Conservation (phyloP, 2,329 filamentous ascomycete species). For the Penicillium janthinellum region DNA sequence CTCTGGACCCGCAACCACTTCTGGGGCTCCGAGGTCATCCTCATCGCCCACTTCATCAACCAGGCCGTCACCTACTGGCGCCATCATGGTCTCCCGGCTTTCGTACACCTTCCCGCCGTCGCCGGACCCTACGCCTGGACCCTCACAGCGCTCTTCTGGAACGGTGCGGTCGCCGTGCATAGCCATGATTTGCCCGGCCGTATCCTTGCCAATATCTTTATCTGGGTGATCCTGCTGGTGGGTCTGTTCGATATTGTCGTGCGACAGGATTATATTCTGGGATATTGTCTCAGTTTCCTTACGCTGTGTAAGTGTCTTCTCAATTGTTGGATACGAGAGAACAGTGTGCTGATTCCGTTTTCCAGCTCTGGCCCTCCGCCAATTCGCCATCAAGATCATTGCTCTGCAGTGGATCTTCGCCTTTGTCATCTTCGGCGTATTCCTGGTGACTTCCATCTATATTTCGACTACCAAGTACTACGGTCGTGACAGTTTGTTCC, state of each 20-base stretch:
- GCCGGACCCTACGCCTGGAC: conserved; percentile 83
- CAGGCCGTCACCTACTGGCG: conserved; percentile 78
- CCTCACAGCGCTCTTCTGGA: conserved; percentile 85
- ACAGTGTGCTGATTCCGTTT: background rate
- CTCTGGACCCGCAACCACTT: conserved; percentile 79
- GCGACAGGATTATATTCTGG: conserved; percentile 77
- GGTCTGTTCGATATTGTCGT: conserved; percentile 73
- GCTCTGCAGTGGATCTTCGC: conserved; percentile 93
- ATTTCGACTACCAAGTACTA: conserved; percentile 38
- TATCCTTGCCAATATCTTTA: conserved; percentile 81
- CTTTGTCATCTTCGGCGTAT: conserved; percentile 75
- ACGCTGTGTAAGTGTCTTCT: conserved; percentile 61
- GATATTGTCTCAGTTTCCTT: conserved; percentile 74
- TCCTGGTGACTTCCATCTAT: conserved; percentile 68
- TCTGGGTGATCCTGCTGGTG: conserved; percentile 79
- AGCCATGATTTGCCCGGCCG: conserved; percentile 67
- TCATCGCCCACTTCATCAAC: conserved; percentile 82
- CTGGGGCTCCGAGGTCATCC: conserved; percentile 72
- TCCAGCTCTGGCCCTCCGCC: conserved; percentile 69
- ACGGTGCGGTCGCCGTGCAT: conserved; percentile 79
- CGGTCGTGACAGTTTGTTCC: conserved; percentile 41
- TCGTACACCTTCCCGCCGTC: conserved; percentile 75
- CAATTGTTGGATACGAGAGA: background rate
- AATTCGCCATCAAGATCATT: conserved; percentile 71
- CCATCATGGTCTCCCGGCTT: conserved; percentile 68